These are phyloP conservation scores for Aureobasidium melanogenum DNA, from an alignment of 2,329 filamentous ascomycete species.

Conservation along the genomic window DNA sequence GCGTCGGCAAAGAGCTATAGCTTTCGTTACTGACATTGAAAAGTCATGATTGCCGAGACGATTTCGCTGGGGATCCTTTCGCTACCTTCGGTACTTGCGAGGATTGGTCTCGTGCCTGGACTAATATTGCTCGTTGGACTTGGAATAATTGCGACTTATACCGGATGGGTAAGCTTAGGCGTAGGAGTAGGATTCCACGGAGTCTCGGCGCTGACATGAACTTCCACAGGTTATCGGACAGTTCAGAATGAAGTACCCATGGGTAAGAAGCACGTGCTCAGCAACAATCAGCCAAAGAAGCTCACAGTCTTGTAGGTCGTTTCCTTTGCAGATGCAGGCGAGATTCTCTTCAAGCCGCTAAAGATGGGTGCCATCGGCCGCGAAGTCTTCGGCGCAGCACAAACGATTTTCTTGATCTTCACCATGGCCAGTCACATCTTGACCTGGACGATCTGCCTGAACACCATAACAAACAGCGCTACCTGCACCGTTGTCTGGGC, in stretches of 20 bases:
- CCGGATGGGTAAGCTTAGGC: conserved; percentile 34
- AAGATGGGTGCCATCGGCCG: conserved; percentile 49
- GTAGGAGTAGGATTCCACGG: fast-evolving
- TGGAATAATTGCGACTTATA: conserved; percentile 50
- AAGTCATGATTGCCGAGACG: conserved; percentile 50
- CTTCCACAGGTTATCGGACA: conserved; percentile 41
- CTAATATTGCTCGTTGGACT: conserved; percentile 46
- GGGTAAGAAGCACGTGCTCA: background rate
- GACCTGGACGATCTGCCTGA: conserved; percentile 63
- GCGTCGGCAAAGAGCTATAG: background rate
- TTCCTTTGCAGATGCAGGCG: conserved; percentile 61
- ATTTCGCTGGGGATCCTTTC: conserved; percentile 49
- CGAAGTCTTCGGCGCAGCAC: conserved; percentile 55
- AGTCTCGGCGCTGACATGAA: background rate
- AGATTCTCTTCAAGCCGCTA: conserved; percentile 38
- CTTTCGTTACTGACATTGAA: background rate
- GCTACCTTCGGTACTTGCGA: conserved; percentile 44
- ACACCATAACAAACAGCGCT: conserved; percentile 52
- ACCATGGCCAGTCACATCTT: conserved; percentile 61
- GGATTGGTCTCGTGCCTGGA: conserved; percentile 45
- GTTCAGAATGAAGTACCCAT: conserved; percentile 48
- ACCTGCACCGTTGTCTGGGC: conserved; percentile 58
- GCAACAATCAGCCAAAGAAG: too few species aligned
- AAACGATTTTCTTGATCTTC: conserved; percentile 58
- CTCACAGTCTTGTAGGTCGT: conserved; percentile 15